Percentiles rank a stretch among this genome's conserved stretches.
Evolutionary conservation across 2,329 filamentous ascomycete species (phyloP).

Genomic region (Ascochyta clinopodiicola): DNA sequence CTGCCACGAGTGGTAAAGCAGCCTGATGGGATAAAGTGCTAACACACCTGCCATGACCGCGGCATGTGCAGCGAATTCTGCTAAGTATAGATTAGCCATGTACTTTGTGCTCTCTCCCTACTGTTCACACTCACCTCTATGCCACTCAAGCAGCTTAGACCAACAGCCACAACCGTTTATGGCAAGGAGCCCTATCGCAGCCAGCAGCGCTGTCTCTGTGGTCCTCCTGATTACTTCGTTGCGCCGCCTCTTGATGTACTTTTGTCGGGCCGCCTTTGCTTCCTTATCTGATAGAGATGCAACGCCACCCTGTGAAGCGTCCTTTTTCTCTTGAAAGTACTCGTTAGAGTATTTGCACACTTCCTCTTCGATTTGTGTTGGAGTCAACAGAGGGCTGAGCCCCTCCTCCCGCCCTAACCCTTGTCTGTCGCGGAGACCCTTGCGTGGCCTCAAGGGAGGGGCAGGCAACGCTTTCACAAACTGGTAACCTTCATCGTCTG

Average conservation of each 20-base stretch:
- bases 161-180: constrained; percentile 49
- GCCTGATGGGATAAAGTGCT: constrained; percentile 48
- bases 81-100: constrained; percentile 31
- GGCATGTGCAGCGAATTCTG: constrained; percentile 51
- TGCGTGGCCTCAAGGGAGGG: constrained; percentile 73
- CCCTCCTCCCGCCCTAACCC: constrained; percentile 45
- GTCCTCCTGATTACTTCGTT: constrained; percentile 80
- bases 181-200: constrained; percentile 58
- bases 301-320: constrained; percentile 22
- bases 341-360: constrained; percentile 46
- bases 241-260: constrained; percentile 83
- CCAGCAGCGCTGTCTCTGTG: constrained; percentile 62
- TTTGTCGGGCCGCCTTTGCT: constrained; percentile 60
- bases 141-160: constrained; percentile 47
- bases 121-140: constrained; percentile 43
- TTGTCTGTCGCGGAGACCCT: constrained; percentile 71
- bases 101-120: not conserved
- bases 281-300: constrained; percentile 41
- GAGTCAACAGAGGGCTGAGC: constrained; percentile 53
- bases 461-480: constrained; percentile 85
- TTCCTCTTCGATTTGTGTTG: constrained; percentile 56
- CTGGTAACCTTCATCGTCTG: constrained; percentile 82
- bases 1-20: constrained; percentile 42
- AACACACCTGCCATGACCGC: constrained; percentile 40
- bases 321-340: constrained; percentile 45